Percentiles rank a stretch among this genome's conserved stretches.
These are phyloP conservation scores for Ilyonectria robusta DNA, from an alignment of 2,329 filamentous ascomycete genomes.

Conservation along the genomic window DNA sequence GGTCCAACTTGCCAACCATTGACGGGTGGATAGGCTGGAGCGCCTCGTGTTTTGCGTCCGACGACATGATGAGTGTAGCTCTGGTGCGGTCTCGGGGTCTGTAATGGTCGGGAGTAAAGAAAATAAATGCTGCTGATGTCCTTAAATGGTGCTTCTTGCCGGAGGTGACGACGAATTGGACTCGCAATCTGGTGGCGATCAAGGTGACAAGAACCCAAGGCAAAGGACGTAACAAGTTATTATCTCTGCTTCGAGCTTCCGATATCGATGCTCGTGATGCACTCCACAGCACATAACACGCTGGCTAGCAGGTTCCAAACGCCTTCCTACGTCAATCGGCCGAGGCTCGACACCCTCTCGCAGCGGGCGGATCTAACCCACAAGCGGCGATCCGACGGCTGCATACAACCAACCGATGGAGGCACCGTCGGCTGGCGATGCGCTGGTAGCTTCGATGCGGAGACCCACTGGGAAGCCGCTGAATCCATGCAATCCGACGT, in stretches of 20 bases:
- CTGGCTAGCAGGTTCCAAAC: background rate
- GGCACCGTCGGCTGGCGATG: background rate
- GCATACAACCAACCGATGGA: background rate
- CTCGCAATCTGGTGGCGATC: background rate
- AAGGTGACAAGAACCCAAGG: background rate
- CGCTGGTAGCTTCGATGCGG: background rate
- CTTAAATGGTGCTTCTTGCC: background rate
- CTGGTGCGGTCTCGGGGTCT: background rate
- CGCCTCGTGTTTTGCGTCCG: conserved; percentile 54
- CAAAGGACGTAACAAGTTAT: background rate
- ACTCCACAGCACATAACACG: background rate
- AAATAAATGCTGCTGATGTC: background rate
- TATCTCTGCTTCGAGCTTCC: background rate
- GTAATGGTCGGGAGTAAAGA: background rate
- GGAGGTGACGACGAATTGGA: background rate
- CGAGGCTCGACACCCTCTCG: background rate
- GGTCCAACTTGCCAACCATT: conserved; percentile 61
- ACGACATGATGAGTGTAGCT: conserved; percentile 21
- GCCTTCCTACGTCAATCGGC: background rate
- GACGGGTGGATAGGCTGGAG: conserved; percentile 65
- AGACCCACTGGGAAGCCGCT: background rate
- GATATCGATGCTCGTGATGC: background rate
- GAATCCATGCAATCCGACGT: background rate
- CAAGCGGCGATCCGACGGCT: conserved; percentile 11
- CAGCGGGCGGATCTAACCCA: background rate